These are phyloP conservation scores for Arabidopsis hybrid DNA, from an alignment of 441 rosid species.

Conservation along the genomic window DNA sequence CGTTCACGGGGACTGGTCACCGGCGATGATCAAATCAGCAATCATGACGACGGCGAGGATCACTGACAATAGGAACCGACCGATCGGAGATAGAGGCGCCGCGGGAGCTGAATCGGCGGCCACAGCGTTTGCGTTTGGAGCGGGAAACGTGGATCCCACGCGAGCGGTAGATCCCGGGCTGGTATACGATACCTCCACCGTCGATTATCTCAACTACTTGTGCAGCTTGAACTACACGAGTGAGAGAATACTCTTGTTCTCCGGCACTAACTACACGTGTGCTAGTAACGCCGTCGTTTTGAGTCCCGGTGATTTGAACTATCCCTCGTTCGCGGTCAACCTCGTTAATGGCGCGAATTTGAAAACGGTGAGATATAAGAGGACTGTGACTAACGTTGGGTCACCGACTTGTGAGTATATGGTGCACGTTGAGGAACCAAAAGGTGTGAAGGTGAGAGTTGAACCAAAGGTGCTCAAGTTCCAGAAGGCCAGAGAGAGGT, in stretches of 20 bases:
- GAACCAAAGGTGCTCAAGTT: slow-evolving; percentile 53
- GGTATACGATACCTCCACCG: slow-evolving; percentile 53
- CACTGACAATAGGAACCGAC: slow-evolving; percentile 49
- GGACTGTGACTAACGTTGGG: slow-evolving; percentile 63
- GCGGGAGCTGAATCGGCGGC: slow-evolving; percentile 32
- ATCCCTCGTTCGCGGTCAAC: slow-evolving; percentile 60
- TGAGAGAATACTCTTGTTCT: slow-evolving; percentile 44
- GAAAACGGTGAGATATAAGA: slow-evolving; percentile 34
- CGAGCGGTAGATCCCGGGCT: slow-evolving; percentile 63
- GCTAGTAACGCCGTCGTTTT: slow-evolving; percentile 30
- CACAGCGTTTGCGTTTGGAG: slow-evolving; percentile 59
- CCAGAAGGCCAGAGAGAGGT: slow-evolving; percentile 47
- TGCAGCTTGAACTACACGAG: slow-evolving; percentile 53
- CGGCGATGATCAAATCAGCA: slow-evolving; percentile 72
- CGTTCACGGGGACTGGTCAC: slow-evolving; percentile 64
- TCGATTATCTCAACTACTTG: slow-evolving; percentile 50
- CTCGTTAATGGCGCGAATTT: slow-evolving; percentile 14
- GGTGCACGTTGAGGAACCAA: slow-evolving; percentile 48
- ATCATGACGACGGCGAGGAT: slow-evolving; percentile 74
- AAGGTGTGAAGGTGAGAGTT: slow-evolving; percentile 51
- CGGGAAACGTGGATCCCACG: slow-evolving; percentile 62
- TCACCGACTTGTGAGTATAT: slow-evolving; percentile 38
- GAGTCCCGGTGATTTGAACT: slow-evolving; percentile 54
- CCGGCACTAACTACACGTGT: slow-evolving; percentile 45
- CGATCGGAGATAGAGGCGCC: slow-evolving; percentile 51